Evolutionary conservation across 306 rosid genomes (phyloP), one percentile per base, ranked within the genome.

Genomic region (Argentina anserina): DNA sequence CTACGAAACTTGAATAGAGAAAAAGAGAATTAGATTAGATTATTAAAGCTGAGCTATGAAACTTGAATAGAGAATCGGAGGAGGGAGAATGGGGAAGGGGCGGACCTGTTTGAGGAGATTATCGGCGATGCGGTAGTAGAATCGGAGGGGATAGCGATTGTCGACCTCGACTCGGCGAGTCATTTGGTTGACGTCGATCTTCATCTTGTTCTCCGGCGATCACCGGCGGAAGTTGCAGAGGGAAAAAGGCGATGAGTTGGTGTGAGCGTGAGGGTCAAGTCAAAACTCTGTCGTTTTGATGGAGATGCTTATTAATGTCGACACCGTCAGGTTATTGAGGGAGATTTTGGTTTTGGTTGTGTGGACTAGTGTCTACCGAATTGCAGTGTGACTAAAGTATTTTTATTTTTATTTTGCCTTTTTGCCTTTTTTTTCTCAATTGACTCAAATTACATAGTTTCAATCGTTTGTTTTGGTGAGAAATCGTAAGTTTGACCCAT

Each of bases 111-210:
- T 88, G 83, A 95, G 91, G 72, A 95, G 97, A 56, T 84, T 90
- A 82, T 91, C 97, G 56, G 99, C 97, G 73, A 95, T 95, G 28
- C 99, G 91, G 50, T 88, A 90, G 80, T 95, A 95, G 67, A 88
- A 71, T 21, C 85, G 93, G 75, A 95, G 96, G 61, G 93, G 85
- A 76, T 91, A 87, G 75, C 92, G 91, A 83, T 84, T 81, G 43
- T 95, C 99, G 73, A 91, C 93, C 56, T 84, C 88, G 43, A 95
- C 84, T 83, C 63, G 86, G 82, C 89, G 92, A 73, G 97, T 82
- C 45, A 78, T 77, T 14, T 88, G 75, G 69, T 86, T 85, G 29
- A 95, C 72, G 88, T 85, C 85, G 90, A 95, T 88, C 78, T 71
- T 80, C 99, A 88, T 88, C 90, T 42, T 49, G 10, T 52, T 82